Conservation (phyloP, 768 basidiomycete species). For the Suillus subluteus region DNA sequence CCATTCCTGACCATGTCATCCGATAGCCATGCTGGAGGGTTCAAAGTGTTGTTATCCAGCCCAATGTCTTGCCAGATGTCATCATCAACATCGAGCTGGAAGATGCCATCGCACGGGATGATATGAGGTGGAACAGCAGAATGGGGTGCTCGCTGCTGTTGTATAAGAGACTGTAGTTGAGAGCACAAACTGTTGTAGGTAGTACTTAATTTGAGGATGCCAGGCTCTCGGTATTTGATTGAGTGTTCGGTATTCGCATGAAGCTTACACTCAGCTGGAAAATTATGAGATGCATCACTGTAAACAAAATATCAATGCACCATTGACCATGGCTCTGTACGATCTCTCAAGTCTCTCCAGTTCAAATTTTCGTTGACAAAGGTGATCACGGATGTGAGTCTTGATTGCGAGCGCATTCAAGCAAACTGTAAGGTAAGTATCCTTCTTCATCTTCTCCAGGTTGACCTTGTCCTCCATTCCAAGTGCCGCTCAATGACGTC, state of each 20-base stretch:
- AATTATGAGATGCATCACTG: conserved; percentile 20
- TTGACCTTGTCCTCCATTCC: not conserved
- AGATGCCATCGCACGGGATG: not conserved
- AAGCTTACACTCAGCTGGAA: conserved; percentile 30
- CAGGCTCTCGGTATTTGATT: conserved; percentile 30
- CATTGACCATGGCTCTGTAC: conserved; percentile 15
- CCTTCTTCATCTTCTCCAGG: not conserved
- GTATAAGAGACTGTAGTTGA: conserved; percentile 22
- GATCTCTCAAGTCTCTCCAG: conserved; percentile 17
- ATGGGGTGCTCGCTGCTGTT: conserved; percentile 21
- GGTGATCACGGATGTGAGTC: conserved; percentile 18
- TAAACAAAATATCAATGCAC: conserved; percentile 12
- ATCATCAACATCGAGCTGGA: not conserved
- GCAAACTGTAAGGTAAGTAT: conserved; percentile 7
- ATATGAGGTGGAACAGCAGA: conserved; percentile 26
- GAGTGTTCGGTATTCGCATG: conserved; percentile 27
- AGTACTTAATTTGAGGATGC: conserved; percentile 21
- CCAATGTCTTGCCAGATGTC: not conserved
- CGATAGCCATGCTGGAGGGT: not conserved
- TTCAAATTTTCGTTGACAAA: conserved; percentile 22
- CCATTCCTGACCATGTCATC: not conserved
- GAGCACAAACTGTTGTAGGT: conserved; percentile 33
- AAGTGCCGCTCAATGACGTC: not conserved
- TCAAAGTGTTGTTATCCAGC: not conserved
- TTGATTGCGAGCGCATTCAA: conserved; percentile 25